Conservation (phyloP, 805 yeast species). For the Kluyveromyces dobzhanskii region DNA sequence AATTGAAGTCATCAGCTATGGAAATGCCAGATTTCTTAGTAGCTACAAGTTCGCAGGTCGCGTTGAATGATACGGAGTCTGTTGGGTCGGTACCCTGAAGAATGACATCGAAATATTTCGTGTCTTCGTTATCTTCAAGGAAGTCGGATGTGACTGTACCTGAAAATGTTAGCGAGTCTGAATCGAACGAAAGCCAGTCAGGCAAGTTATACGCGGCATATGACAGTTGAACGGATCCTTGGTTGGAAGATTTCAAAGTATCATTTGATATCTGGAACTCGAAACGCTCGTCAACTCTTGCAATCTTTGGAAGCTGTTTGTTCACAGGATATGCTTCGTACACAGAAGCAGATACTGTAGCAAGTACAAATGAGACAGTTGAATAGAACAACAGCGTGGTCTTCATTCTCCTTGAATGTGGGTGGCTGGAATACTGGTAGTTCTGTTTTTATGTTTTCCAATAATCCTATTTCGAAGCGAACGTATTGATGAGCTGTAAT, state of each 20-base stretch:
- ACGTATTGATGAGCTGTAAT: no score
- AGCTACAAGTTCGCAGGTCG: conserved; percentile 51
- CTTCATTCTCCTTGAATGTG: not conserved
- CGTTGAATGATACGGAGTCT: conserved; percentile 38
- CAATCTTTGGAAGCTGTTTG: conserved; percentile 83
- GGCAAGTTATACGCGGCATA: conserved; percentile 61
- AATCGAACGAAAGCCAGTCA: conserved; percentile 70
- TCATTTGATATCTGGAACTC: conserved; percentile 58
- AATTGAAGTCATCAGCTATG: conserved; percentile 33
- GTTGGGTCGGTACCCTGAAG: conserved; percentile 56
- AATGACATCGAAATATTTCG: conserved; percentile 40
- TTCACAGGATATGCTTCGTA: conserved; percentile 31
- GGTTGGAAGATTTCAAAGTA: conserved; percentile 48
- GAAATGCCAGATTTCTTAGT: conserved; percentile 36
- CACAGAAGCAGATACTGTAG: conserved; percentile 11
- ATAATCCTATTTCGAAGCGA: no score
- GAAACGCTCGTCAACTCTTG: conserved; percentile 56
- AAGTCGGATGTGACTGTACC: conserved; percentile 51
- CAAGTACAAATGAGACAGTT: not conserved
- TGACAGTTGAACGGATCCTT: conserved; percentile 35
- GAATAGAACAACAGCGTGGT: not conserved
- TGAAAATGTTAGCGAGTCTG: conserved; percentile 45
- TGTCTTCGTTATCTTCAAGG: conserved; percentile 32
- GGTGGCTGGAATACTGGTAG: no score
- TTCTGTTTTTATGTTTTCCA: no score